These are phyloP conservation scores for Suillus weaverae DNA, from an alignment of 768 basidiomycete genomes.

Conservation along the genomic window DNA sequence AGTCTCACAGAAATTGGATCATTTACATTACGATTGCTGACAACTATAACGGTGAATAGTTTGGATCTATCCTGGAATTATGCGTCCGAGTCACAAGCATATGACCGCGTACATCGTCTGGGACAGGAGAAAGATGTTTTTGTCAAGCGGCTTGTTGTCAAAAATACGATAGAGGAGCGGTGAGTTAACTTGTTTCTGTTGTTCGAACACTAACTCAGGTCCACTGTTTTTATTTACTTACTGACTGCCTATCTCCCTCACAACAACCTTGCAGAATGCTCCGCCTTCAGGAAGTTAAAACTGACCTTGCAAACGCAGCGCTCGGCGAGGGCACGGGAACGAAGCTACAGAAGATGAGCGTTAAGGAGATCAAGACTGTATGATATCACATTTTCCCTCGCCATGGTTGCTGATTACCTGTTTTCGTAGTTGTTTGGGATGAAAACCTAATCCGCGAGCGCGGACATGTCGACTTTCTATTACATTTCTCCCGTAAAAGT, in stretches of 20 bases:
- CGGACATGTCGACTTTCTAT: not conserved
- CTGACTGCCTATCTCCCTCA: not conserved
- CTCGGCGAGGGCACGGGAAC: slow-evolving; percentile 66
- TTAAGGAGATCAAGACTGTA: slow-evolving; percentile 68
- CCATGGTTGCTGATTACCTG: not conserved
- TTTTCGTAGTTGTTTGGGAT: slow-evolving; percentile 30
- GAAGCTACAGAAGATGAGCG: slow-evolving; percentile 64
- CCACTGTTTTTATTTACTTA: not conserved
- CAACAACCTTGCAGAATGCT: slow-evolving; percentile 51
- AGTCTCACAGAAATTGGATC: slow-evolving; percentile 16
- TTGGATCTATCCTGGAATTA: slow-evolving; percentile 78
- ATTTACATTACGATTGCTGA: not conserved
- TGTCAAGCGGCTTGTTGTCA: slow-evolving; percentile 66
- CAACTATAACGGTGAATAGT: slow-evolving; percentile 30
- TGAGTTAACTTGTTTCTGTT: slow-evolving; percentile 25
- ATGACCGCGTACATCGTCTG: slow-evolving; percentile 61
- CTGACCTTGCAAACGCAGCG: slow-evolving; percentile 63
- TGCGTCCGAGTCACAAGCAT: slow-evolving; percentile 69
- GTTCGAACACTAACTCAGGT: not conserved
- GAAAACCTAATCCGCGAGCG: slow-evolving; percentile 10
- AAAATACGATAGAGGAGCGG: slow-evolving; percentile 77
- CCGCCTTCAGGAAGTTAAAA: slow-evolving; percentile 66
- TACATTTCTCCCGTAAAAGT: not conserved
- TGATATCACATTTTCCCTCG: slow-evolving; percentile 19
- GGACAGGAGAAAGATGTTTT: slow-evolving; percentile 70